Evolutionary conservation across 2,329 filamentous ascomycete species (phyloP), one percentile per base, ranked within the genome.

Genomic region (Paecilomyces niveus): DNA sequence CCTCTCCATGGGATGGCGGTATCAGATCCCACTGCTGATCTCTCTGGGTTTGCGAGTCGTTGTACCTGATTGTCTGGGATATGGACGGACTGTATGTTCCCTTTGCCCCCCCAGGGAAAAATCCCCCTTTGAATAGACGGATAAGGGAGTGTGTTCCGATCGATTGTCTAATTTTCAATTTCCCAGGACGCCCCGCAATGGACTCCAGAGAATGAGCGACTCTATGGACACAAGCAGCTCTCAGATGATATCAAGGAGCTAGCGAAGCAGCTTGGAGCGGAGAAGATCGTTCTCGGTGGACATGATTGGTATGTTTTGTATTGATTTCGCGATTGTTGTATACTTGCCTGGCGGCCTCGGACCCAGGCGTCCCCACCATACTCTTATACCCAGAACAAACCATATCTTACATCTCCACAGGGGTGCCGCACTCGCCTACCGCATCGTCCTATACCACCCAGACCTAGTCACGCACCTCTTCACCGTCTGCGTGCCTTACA

Each of bases 21-120:
- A 90, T 74, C 92, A 97, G 74, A 89, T 97, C 60, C 92, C 92
- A 0, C 75, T 85, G 65, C 81, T 97, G 22, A 74, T 89, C 33
- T 81, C 86, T 5, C 79, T 90, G 58, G 88, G 88, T 22, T 83
- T 93, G 63, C 85, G 89, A 58, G 90, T 96, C 57, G 85, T 97
- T 24, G 90, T 85, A 10, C 89, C 91, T 0, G 91, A 97, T 74
- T 87, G 92, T 80, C 83, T 96, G 66, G 93, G 93, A 62, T 97
- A 94, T 72, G 90, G 89, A 26, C 83, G 85, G 59, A 94, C 90
- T 26, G 88, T 83, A 71, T 61, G 70, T 56, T 32, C 45, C 26
- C 21, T 26, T 18, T 24, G 15, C 52, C 39, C 35, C 22, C 4
- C 9, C 9, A 21, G 53, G 33, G 31, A 50, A 15, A 26, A 9